A percentile compares a stretch with the other conserved stretches of the same genome.
Evolutionary conservation across 2,329 filamentous ascomycete genomes (phyloP).

Genomic region (Pleurostoma richardsiae): DNA sequence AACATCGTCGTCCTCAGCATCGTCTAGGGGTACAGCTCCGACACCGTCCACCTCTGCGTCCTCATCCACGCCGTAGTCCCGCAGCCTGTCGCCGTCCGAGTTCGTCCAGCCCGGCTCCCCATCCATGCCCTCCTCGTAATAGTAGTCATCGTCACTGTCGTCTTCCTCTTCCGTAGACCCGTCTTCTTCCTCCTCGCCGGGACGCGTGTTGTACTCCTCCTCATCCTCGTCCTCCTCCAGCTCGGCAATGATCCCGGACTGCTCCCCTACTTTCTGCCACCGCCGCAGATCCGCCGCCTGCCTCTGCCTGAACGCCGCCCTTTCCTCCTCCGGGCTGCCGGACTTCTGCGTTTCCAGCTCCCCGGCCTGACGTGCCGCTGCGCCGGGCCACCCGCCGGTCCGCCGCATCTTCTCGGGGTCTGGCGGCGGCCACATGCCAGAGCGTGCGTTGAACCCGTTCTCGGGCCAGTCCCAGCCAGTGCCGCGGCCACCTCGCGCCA

Average conservation of each 20-base stretch:
- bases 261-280: constrained; percentile 15
- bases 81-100: constrained; percentile 66
- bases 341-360: constrained; percentile 12
- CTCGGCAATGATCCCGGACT: constrained; percentile 38
- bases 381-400: constrained; percentile 32
- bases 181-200: constrained; percentile 56
- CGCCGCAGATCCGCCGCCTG: constrained; percentile 42
- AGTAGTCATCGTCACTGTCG: constrained; percentile 14
- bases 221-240: constrained; percentile 49
- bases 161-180: constrained; percentile 36
- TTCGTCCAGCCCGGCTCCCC: constrained; percentile 66
- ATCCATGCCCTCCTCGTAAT: constrained; percentile 24
- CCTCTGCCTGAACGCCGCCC: constrained; percentile 42
- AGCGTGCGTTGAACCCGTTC: constrained; percentile 69
- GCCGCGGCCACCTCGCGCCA: constrained; percentile 31
- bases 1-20: constrained; percentile 49
- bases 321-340: constrained; percentile 35
- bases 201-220: constrained; percentile 27
- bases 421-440: constrained; percentile 57
- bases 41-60: constrained; percentile 47
- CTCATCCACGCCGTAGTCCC: constrained; percentile 77
- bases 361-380: constrained; percentile 11
- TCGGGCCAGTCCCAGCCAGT: constrained; percentile 61
- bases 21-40: not conserved
- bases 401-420: constrained; percentile 57